Percentiles rank a stretch among this genome's conserved stretches.
phyloP scores from a whole-genome alignment of 2,329 filamentous ascomycete genomes.

The Diaporthe australafricana region DNA sequence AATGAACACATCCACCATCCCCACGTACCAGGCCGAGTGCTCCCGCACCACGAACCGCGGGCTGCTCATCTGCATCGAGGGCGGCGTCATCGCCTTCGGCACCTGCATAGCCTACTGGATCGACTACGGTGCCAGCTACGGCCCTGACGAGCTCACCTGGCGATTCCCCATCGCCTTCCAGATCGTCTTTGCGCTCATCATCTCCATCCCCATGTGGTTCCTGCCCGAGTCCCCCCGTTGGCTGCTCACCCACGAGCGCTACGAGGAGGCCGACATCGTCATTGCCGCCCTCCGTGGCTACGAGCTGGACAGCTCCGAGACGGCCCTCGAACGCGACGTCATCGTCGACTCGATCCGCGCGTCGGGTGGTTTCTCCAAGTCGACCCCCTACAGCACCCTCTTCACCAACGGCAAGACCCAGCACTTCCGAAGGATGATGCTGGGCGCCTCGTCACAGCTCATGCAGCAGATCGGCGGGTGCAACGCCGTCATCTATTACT shows the following conservation, averaged over 20 bases:
- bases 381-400: constrained; percentile 62
- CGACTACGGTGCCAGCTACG: constrained; percentile 58
- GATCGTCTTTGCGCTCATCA: constrained; percentile 48
- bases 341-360: constrained; percentile 73
- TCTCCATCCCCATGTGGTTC: constrained; percentile 50
- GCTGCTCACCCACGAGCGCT: constrained; percentile 51
- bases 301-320: constrained; percentile 65
- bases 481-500: constrained; percentile 72
- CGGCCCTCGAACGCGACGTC: constrained; percentile 67
- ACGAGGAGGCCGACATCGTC: constrained; percentile 50
- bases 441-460: constrained; percentile 69
- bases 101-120: constrained; percentile 58
- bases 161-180: constrained; percentile 65
- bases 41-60: constrained; percentile 56
- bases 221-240: constrained; percentile 55
- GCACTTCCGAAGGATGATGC: constrained; percentile 72
- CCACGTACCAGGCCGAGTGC: constrained; percentile 61
- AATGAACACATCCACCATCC: constrained; percentile 60
- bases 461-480: constrained; percentile 72
- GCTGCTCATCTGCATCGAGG: constrained; percentile 57
- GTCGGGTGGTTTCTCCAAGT: constrained; percentile 58
- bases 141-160: constrained; percentile 59
- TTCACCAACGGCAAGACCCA: constrained; percentile 73
- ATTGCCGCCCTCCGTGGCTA: constrained; percentile 53
- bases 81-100: constrained; percentile 58